Evolutionary conservation across 768 basidiomycete genomes (phyloP), one percentile per base, ranked within the genome.

Genomic region (Calocybe indica): DNA sequence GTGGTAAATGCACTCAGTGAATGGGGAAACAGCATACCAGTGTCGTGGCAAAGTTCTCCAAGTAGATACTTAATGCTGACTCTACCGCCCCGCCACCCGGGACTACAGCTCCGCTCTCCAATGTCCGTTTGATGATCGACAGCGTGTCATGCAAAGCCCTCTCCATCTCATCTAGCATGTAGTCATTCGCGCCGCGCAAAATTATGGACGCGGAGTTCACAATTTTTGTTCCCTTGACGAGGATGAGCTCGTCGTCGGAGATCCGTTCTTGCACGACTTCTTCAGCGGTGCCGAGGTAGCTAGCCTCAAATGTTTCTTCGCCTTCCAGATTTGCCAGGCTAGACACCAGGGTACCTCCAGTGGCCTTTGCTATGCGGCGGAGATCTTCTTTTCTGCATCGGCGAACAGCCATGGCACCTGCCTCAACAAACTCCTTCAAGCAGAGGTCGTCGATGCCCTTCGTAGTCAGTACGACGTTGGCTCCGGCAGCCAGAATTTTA

Each of bases 101-200:
- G 7, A 98, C 94, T 22, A 98, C 93, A 31, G 86, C 68, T 7
- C 95, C 96, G 56, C 92, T 94, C 74, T 99, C 96, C 40, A 98
- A 70, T 5, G 96, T 98, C 49, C 95, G 81, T 73, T 99, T 99
- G 72, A 97, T 92, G 58, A 96, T 79, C 29, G 90, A 95, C 52
- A 98, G 67, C 1, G 90, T 88, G 63, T 99, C 96, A 62, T 99
- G 95, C 56, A 98, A 66, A 0, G 92, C 87, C 41, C 96, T 76
- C 70, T 99, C 96, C 96, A 98, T 99, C 75, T 99, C 96, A 64
- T 99, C 96, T 57, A 98, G 71, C 89, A 97, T 93, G 66, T 95
- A 97, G 66, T 99, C 96, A 65, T 98, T 99, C 29, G 96, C 96
- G 39, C 96, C 96, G 46, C 96, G 81, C 49, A 99, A 74, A 49